Evolutionary conservation across 768 basidiomycete species (phyloP).

Genomic region (Amanita fuliginea): DNA sequence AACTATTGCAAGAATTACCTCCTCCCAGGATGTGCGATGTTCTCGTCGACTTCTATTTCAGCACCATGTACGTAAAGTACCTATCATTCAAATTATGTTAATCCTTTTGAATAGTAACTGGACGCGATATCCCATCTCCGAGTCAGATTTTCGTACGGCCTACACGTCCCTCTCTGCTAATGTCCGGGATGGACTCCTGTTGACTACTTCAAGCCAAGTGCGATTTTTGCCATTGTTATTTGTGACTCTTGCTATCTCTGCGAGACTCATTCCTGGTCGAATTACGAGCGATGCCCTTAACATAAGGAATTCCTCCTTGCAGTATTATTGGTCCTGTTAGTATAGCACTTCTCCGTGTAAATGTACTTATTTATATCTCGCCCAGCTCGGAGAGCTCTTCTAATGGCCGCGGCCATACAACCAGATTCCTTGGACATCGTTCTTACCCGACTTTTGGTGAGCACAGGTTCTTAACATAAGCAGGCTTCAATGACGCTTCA

Average conservation of each 20-base stretch:
- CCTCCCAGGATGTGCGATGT: conserved; percentile 64
- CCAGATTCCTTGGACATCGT: conserved; percentile 89
- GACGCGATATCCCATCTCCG: conserved; percentile 88
- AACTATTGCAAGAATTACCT: conserved; percentile 82
- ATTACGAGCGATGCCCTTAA: conserved; percentile 72
- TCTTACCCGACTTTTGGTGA: conserved; percentile 79
- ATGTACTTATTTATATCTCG: conserved; percentile 10
- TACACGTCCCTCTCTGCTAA: conserved; percentile 56
- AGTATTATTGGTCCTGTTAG: conserved; percentile 96
- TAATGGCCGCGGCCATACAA: conserved; percentile 90
- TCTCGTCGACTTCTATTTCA: conserved; percentile 77
- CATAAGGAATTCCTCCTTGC: conserved; percentile 68
- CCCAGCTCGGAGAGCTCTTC: conserved; percentile 72
- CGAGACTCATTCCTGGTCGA: conserved; percentile 74
- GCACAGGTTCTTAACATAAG: conserved; percentile 14
- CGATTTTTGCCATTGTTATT: conserved; percentile 88
- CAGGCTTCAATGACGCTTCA: conserved; percentile 14
- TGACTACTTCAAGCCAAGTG: conserved; percentile 63
- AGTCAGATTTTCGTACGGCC: conserved; percentile 66
- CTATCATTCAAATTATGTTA: conserved; percentile 1
- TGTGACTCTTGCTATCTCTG: conserved; percentile 83
- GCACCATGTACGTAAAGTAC: conserved; percentile 42
- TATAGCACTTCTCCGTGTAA: conserved; percentile 9
- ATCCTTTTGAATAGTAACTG: conserved; percentile 53
- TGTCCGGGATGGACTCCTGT: conserved; percentile 46